Base-by-base conservation (phyloP, 1,284 basidiomycete genomes). In the Coniferiporia sulphurascens region DNA sequence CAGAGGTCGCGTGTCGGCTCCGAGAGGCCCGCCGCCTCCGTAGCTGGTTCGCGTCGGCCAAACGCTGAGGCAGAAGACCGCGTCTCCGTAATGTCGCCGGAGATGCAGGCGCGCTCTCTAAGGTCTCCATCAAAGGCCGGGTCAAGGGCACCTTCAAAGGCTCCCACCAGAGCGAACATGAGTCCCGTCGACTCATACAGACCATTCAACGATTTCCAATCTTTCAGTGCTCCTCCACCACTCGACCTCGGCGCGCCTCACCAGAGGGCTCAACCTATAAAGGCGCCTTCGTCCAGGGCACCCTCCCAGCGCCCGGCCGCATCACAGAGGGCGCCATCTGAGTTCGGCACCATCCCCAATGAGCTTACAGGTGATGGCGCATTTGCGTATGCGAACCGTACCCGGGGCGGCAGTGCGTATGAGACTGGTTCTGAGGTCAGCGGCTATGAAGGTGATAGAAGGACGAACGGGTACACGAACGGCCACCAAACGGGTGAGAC, bases 301-400 rank as follows among this genome's bases (percentile, higher is more conserved):
- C 52, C 53, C 48, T 57, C 55, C 13, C 55, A 61, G 36, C 49
- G 50, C 5, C 38, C 56, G n/a, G 38, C 55, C 10, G 36, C 48
- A 32, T 57, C 60, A 10, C 49, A 53, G 9, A 57, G 46, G 43
- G 60, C 52, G 19, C 60, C 50, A 3, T 61, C 60, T 38, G 60
- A 58, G 27, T 12, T 45, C 13, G 60, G 55, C 5, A 61, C 59
- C 13, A 49, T 61, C 13, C 59, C 59, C 4, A 55, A 59, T 44
- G 58, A 59, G 15, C 43, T 32, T 10, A 55, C 58, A 7, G 55
- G 59, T 1, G 51, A 58, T 13, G 32, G 22, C 34, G 50, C n/a
- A n/a, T 34, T 17, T 35, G 5, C 13, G 13, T 46, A 51, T 41
- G 43, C 48, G 41, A 4, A 50, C 17, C 52, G 52, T 13, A 38